A percentile compares a stretch with the other conserved stretches of the same genome.
phyloP scores from a whole-genome alignment of 768 basidiomycete species.

The Floccularia luteovirens region DNA sequence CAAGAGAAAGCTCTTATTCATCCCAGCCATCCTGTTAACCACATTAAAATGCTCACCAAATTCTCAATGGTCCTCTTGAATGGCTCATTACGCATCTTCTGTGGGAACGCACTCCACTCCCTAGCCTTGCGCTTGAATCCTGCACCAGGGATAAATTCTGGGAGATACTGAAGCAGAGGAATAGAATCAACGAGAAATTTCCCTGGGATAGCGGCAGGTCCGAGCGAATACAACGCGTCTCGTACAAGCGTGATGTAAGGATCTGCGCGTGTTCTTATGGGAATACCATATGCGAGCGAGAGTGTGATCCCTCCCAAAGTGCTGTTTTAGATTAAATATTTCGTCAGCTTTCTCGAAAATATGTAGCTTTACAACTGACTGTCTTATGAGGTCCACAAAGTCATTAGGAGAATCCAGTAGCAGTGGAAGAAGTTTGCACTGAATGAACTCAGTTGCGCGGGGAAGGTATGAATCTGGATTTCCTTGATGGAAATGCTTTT shows the following conservation, averaged over 20 bases:
- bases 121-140: conserved; percentile 46
- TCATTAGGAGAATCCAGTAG: conserved; percentile 26
- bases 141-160: conserved; percentile 53
- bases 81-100: conserved; percentile 28
- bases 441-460: conserved; percentile 18
- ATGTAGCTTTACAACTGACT: conserved; percentile 21
- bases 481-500: conserved; percentile 28
- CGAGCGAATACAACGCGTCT: conserved; percentile 23
- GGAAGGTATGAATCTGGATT: conserved; percentile 21
- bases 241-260: conserved; percentile 35
- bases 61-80: conserved; percentile 18
- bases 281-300: conserved; percentile 38
- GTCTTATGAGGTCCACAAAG: conserved; percentile 23
- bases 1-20: background rate
- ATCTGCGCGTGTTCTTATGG: conserved; percentile 29
- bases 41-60: conserved; percentile 13
- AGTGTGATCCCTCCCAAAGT: conserved; percentile 32
- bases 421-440: conserved; percentile 20
- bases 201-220: conserved; percentile 28
- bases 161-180: conserved; percentile 34
- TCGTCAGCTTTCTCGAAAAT: background rate
- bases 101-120: conserved; percentile 29
- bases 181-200: conserved; percentile 37
- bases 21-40: background rate
- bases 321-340: too few relatives aligned